Percentiles rank a stretch among this genome's conserved stretches.
Conservation (phyloP, 768 basidiomycete genomes). For the Grammothele lineata region DNA sequence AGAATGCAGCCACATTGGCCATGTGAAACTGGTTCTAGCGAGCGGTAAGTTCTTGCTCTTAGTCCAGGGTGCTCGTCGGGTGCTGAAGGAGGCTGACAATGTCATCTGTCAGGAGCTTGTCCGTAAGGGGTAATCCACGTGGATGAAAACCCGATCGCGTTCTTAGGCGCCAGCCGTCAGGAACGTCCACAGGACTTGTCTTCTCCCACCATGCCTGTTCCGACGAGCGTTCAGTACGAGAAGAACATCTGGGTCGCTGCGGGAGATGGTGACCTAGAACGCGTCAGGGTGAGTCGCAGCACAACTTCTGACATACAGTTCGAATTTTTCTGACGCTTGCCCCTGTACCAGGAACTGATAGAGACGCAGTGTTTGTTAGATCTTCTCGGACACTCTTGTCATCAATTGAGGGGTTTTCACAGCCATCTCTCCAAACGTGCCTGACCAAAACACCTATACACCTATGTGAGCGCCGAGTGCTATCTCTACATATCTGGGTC, state of each 20-base stretch:
- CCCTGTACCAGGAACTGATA: constrained; percentile 46
- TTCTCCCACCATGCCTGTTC: constrained; percentile 28
- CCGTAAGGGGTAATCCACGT: too few species aligned
- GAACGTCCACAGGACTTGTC: too few species aligned
- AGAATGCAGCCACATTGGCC: too few species aligned
- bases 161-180: too few species aligned
- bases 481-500: background rate
- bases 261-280: constrained; percentile 79
- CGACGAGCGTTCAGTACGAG: constrained; percentile 24
- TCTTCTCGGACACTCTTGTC: background rate
- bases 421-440: constrained; percentile 62
- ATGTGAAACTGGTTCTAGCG: too few species aligned
- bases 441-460: constrained; percentile 73
- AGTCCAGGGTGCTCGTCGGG: too few species aligned
- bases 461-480: constrained; percentile 54
- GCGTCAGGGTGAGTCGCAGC: constrained; percentile 58
- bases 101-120: too few species aligned
- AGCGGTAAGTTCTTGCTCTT: too few species aligned
- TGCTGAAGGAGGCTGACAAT: too few species aligned
- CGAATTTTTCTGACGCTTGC: constrained; percentile 5
- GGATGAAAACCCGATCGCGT: too few species aligned
- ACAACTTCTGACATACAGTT: background rate
- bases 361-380: constrained; percentile 42
- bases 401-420: constrained; percentile 1
- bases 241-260: constrained; percentile 94